phyloP scores from a whole-genome alignment of 129 eudicot species.

The Flaveria bidentis region DNA sequence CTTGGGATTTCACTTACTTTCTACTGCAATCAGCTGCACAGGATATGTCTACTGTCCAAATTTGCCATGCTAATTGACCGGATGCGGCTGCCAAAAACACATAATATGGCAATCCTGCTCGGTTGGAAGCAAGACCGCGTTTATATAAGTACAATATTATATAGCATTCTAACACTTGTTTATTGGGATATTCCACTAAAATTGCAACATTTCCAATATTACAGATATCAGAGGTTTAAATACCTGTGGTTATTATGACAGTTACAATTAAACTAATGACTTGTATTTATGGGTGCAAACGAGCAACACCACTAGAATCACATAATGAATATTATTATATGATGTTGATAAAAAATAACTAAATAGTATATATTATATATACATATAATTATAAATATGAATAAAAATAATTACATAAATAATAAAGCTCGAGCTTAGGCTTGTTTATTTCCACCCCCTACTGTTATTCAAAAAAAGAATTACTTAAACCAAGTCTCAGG shows the following conservation, averaged over 20 bases:
- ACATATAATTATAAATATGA: neutral
- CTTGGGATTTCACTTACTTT: constrained; percentile 53
- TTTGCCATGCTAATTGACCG: constrained; percentile 88
- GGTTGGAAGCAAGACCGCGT: constrained; percentile 16
- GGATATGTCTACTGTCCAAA: constrained; percentile 68
- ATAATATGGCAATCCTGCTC: constrained; percentile 79
- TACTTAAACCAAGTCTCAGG: neutral
- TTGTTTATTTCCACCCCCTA: neutral
- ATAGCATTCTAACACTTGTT: neutral
- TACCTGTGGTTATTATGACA: neutral
- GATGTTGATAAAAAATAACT: neutral
- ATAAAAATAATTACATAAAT: neutral
- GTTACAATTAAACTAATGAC: neutral
- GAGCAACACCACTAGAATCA: neutral
- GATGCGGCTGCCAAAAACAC: constrained; percentile 61
- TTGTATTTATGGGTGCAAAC: neutral
- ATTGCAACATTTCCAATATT: neutral
- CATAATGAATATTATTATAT: neutral
- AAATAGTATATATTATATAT: neutral
- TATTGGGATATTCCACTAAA: neutral
- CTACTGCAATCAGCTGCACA: constrained; percentile 74
- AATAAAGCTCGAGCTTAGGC: neutral
- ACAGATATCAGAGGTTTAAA: neutral
- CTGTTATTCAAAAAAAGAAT: neutral
- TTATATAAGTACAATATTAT: constrained; percentile 16